Evolutionary conservation across 2,329 filamentous ascomycete species (phyloP), one percentile per base, ranked within the genome.

Genomic region (Beauveria pseudobassiana): DNA sequence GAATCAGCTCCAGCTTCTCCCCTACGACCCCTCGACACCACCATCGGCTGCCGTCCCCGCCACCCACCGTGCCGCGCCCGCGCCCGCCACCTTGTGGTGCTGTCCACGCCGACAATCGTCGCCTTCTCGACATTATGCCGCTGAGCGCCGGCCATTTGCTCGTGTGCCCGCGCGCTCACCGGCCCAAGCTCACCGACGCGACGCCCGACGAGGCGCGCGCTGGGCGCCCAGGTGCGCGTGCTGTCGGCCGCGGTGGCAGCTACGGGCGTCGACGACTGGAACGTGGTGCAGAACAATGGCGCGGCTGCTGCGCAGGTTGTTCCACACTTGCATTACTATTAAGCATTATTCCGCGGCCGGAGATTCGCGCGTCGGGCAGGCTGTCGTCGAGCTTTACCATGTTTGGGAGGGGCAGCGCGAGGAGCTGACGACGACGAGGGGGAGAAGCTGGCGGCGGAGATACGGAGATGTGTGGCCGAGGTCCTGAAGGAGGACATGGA

Each of bases 241-340:
- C 77, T 97, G 2, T 90, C 89, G 20, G 78, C 84, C 22, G 89
- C 90, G 0, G 80, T 96, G 43, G 82, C 86, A 38, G 85, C 86
- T 0, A 90, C 87, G 2, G 88, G 87, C 10, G 84, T 91, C 1
- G 80, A 80, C 56, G 93, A 97, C 76, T 98, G 93, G 89, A 99
- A 99, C 74, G 86, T 98, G 34, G 91, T 98, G 61, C 93, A 98
- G 78, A 98, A 98, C 73, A 98, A 97, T 68, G 91, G 93, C 18
- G 87, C 87, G 3, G 85, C 91, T 38, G 93, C 93, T 2, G 92
- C 92, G 2, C 93, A 98, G 76, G 91, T 96, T 18, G 92, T 98
- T 2, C 89, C 89, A 24, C 93, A 98, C 74, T 88, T 96, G 54
- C 93, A 99, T 74, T 98, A 96, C 73, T 95, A 99, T n/a, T n/a